A percentile compares a stretch with the other conserved stretches of the same genome.
phyloP scores from a whole-genome alignment of 306 rosid species.

The Mimosa bimucronata region DNA sequence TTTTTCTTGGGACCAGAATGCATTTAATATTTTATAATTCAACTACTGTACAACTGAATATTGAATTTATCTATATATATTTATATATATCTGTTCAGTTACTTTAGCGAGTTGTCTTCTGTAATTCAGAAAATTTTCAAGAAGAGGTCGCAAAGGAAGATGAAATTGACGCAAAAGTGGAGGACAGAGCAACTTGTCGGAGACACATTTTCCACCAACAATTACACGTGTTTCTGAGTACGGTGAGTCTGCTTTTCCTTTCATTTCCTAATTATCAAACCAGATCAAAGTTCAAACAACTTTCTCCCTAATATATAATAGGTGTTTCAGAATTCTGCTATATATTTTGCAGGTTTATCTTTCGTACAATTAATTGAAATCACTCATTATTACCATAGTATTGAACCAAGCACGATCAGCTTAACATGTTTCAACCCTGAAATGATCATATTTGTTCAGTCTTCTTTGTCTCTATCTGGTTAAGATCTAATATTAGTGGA shows the following conservation, averaged over 20 bases:
- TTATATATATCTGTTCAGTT: no score
- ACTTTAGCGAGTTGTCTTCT: neutral
- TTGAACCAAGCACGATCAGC: neutral
- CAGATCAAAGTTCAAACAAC: neutral
- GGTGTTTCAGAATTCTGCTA: slow-evolving; percentile 7
- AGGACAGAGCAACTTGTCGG: slow-evolving; percentile 19
- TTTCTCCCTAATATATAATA: neutral
- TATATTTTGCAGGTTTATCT: neutral
- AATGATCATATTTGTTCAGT: slow-evolving; percentile 14
- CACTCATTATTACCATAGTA: neutral
- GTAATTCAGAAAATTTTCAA: neutral
- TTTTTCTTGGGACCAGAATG: neutral
- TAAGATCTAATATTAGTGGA: slow-evolving; percentile 2
- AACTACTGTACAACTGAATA: neutral
- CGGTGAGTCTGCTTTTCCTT: slow-evolving; percentile 10
- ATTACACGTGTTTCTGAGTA: slow-evolving; percentile 7
- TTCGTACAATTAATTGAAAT: neutral
- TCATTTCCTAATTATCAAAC: neutral
- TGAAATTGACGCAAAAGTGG: neutral
- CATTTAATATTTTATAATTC: neutral
- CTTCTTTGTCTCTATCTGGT: neutral
- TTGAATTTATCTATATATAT: neutral
- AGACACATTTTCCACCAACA: slow-evolving; percentile 9
- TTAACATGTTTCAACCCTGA: neutral
- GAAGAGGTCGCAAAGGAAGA: neutral